Evolutionary conservation across 2,329 filamentous ascomycete species (phyloP).

Genomic region (Trichophyton rubrum): DNA sequence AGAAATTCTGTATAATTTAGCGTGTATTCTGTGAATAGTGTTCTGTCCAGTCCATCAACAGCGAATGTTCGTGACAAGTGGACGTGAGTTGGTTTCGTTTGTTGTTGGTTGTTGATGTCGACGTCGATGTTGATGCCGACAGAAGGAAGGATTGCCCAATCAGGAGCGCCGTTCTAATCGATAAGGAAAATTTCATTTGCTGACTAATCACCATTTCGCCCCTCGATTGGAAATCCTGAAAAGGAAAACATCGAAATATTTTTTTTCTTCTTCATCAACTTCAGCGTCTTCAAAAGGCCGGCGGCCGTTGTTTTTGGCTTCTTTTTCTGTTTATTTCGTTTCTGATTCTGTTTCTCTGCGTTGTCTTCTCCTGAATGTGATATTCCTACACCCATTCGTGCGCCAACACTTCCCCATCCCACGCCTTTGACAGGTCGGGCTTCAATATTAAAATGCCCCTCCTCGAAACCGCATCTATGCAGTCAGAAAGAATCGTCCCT

Average conservation of each 20-base stretch:
- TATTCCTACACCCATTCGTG: neutral
- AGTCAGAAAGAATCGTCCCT: slow-evolving; percentile 5
- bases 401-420: neutral
- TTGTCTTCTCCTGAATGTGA: neutral
- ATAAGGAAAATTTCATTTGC: neutral
- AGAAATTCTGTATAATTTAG: too few relatives aligned
- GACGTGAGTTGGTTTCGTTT: neutral
- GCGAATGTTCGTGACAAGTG: too few relatives aligned
- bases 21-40: too few relatives aligned
- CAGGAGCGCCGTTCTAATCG: neutral
- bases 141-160: neutral
- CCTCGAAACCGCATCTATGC: slow-evolving; percentile 17
- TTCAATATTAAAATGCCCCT: slow-evolving; percentile 30
- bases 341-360: neutral
- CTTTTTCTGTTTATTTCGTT: neutral
- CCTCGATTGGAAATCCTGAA: neutral
- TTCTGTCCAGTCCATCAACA: too few relatives aligned
- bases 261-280: neutral
- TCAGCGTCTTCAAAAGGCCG: neutral
- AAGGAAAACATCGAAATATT: neutral
- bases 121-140: neutral
- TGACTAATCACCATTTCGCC: neutral
- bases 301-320: neutral
- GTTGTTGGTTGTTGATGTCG: neutral
- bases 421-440: slow-evolving; percentile 26